Evolutionary conservation across 2,329 filamentous ascomycete genomes (phyloP).

Genomic region (Neoarthrinium moseri): DNA sequence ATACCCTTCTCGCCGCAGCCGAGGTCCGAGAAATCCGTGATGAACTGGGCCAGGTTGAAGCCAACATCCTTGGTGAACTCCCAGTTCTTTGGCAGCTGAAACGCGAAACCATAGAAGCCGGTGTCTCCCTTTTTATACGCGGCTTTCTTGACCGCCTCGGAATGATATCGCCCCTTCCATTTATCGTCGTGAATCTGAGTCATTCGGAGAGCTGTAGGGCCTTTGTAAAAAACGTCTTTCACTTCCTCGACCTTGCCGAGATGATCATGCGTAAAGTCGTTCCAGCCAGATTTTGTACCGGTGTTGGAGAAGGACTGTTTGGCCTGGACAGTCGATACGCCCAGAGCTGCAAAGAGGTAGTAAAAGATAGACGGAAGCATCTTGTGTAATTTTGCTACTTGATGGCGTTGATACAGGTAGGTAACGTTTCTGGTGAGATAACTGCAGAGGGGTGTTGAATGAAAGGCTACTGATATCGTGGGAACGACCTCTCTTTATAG

Average conservation of each 20-base stretch:
- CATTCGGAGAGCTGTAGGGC: conserved; percentile 25
- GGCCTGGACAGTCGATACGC: too few relatives aligned
- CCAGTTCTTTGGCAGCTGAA: conserved; percentile 46
- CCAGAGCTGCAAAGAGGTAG: too few relatives aligned
- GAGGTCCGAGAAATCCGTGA: conserved; percentile 43
- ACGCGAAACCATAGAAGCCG: conserved; percentile 49
- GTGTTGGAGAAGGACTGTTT: conserved; percentile 37
- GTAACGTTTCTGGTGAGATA: too few relatives aligned
- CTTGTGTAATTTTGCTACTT: too few relatives aligned
- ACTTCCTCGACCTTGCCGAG: conserved; percentile 26
- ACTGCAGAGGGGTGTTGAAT: too few relatives aligned
- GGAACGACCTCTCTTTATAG: too few relatives aligned
- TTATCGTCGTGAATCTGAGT: conserved; percentile 23
- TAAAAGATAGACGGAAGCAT: too few relatives aligned
- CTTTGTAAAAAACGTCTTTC: conserved; percentile 16
- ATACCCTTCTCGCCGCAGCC: conserved; percentile 45
- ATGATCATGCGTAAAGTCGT: conserved; percentile 25
- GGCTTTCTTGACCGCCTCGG: conserved; percentile 29
- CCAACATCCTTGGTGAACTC: conserved; percentile 40
- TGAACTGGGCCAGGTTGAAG: conserved; percentile 51
- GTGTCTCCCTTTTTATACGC: conserved; percentile 43
- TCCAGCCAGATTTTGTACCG: conserved; percentile 12
- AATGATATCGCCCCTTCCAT: conserved; percentile 31
- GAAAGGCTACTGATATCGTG: too few relatives aligned
- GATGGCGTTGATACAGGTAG: too few relatives aligned